phyloP scores from a whole-genome alignment of 371 early-diverging fungal species.

The Zancudomyces culisetae region DNA sequence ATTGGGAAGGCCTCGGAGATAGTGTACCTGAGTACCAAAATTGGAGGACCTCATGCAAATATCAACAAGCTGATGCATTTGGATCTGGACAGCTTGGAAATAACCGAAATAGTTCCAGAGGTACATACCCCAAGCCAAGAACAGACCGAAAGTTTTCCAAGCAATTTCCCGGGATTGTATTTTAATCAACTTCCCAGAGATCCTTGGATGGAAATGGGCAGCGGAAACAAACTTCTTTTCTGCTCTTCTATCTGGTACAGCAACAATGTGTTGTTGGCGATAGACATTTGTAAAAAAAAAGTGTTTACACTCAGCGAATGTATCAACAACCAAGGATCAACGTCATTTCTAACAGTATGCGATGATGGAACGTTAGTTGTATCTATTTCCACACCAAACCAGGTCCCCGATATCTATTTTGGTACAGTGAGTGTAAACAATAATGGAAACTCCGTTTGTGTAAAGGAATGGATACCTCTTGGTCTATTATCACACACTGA shows the following conservation, averaged over 20 bases:
- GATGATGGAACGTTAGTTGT: neutral
- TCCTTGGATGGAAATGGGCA: constrained; percentile 20
- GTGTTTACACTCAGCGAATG: constrained; percentile 15
- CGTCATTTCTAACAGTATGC: constrained; percentile 3
- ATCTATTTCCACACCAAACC: neutral
- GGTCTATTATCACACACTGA: neutral
- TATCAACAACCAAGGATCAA: constrained; percentile 9
- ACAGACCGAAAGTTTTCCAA: constrained; percentile 7
- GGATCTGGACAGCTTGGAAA: constrained; percentile 4
- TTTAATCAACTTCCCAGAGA: constrained; percentile 24
- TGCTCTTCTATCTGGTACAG: constrained; percentile 22
- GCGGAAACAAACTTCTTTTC: neutral
- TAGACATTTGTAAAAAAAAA: constrained; percentile 20
- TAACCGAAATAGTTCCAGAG: constrained; percentile 12
- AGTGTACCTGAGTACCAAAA: constrained; percentile 28
- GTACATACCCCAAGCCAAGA: constrained; percentile 6
- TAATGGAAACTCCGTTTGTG: neutral
- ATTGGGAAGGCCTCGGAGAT: constrained; percentile 19
- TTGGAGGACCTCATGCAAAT: constrained; percentile 37
- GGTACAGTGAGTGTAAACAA: neutral
- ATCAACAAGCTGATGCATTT: constrained; percentile 23
- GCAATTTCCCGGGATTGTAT: constrained; percentile 36
- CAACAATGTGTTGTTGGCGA: constrained; percentile 23
- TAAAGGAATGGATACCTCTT: neutral
- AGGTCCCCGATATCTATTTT: neutral